These are phyloP conservation scores for Blastomyces emzantsi DNA, from an alignment of 2,329 filamentous ascomycete species.

Conservation along the genomic window DNA sequence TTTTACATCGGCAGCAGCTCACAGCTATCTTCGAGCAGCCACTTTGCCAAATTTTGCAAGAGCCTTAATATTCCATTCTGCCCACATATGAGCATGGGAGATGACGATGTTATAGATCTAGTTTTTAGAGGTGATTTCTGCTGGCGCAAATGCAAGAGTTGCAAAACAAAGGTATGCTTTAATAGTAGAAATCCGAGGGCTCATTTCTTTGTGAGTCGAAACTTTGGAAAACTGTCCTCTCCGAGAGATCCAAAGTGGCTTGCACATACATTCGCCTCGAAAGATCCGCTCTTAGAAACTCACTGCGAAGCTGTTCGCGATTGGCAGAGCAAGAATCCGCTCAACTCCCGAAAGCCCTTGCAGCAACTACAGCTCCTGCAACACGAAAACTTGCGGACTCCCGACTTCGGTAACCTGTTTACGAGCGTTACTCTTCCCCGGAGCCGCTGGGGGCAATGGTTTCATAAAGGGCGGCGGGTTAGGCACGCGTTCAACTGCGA, in stretches of 20 bases:
- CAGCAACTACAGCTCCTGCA: constrained; percentile 4
- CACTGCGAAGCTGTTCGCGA: constrained; percentile 2
- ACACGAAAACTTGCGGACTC: constrained; percentile 4
- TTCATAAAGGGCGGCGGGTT: neutral
- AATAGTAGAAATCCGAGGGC: neutral
- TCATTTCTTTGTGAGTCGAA: neutral
- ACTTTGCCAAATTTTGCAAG: constrained; percentile 5
- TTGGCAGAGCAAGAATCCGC: neutral
- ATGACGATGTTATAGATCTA: neutral
- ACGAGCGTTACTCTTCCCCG: constrained; percentile 1
- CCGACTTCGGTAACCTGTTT: constrained; percentile 3
- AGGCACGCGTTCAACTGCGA: constrained; percentile 3
- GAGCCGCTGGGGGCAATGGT: neutral
- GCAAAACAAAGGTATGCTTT: constrained; percentile 5
- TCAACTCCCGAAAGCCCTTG: constrained; percentile 2
- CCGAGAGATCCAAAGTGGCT: constrained; percentile 4
- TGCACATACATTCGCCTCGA: constrained; percentile 8
- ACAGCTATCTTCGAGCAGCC: neutral
- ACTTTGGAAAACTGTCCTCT: constrained; percentile 2
- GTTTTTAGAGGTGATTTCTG: neutral
- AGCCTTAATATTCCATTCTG: constrained; percentile 8
- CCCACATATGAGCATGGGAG: constrained; percentile 5
- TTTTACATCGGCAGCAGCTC: neutral
- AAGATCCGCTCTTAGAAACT: constrained; percentile 5
- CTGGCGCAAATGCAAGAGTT: constrained; percentile 4